phyloP scores from a whole-genome alignment of 352 stramenopile species.

The Pythium plurisporium region DNA sequence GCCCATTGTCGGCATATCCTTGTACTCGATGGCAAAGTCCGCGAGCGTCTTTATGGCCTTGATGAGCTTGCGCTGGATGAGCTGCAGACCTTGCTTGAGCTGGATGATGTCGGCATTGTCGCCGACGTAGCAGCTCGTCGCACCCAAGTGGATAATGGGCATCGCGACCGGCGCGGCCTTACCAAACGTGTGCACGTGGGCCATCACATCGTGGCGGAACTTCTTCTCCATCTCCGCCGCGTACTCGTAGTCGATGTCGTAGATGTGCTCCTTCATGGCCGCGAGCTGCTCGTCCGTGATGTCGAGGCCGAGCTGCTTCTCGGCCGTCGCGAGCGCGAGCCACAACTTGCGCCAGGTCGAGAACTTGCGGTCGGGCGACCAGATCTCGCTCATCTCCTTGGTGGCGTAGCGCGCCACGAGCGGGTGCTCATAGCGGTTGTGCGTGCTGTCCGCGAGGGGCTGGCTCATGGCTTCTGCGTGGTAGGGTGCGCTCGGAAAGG shows the following conservation, averaged over 20 bases:
- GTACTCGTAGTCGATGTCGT: conserved; percentile 98
- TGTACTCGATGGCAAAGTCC: conserved; percentile 94
- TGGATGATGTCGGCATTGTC: conserved; percentile 99
- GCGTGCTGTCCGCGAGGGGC: conserved; percentile 26
- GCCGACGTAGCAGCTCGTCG: conserved; percentile 98
- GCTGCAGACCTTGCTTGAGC: conserved; percentile 92
- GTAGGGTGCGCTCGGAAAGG: neutral
- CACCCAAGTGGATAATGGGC: conserved; percentile 98
- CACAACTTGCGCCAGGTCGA: conserved; percentile 98
- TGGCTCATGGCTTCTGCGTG: conserved; percentile 31
- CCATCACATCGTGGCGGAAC: conserved; percentile 99
- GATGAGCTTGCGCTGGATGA: conserved; percentile 97
- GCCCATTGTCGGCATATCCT: conserved; percentile 96
- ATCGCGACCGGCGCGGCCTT: conserved; percentile 94
- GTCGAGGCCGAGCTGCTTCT: conserved; percentile 96
- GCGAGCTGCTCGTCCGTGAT: conserved; percentile 97
- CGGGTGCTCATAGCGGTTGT: conserved; percentile 87
- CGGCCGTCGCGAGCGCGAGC: conserved; percentile 94
- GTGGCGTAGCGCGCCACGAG: conserved; percentile 95
- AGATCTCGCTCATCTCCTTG: conserved; percentile 99
- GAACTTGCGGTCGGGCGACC: conserved; percentile 98
- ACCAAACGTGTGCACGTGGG: conserved; percentile 98
- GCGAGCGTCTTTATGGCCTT: conserved; percentile 94
- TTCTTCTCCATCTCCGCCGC: conserved; percentile 97
- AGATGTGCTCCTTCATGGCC: conserved; percentile 94